Evolutionary conservation across 805 yeast species (phyloP), one percentile per base, ranked within the genome.

Genomic region (Alloascoidea africana): DNA sequence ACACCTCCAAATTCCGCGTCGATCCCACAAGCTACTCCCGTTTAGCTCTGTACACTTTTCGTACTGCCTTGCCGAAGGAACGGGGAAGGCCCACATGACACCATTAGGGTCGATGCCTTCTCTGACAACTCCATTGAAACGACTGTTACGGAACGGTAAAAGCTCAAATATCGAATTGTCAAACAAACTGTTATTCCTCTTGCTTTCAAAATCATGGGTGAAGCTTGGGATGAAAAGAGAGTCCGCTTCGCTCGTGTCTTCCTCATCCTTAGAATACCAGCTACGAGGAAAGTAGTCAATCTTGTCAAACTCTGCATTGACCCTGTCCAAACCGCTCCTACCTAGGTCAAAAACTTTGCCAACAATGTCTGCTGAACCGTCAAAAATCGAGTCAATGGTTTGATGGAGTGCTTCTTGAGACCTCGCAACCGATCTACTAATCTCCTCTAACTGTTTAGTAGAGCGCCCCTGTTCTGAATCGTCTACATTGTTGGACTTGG

Each of bases 1-100:
- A 58, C 97, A 89, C 51, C 87, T 70, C 96, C 96, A 89, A 54
- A 76, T 69, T 0, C 96, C 97, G 15, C 68, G 64, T 30, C 70
- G 58, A 51, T 85, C 93, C 96, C 96, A 89, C 8, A 74, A 76
- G 0, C 84, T 70, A 4, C 68, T 58, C 2, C 98, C 97, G 5
- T 73, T 59, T 27, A 66, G 58, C 15, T 68, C 69, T 43, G 67
- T 46, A 55, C 97, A 89, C 35, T 69, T 63, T 38, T 69, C 63
- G 53, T 76, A 83, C 42, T 71, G 68, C 36, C 65, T 54, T 2
- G 68, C 60, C 0, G 76, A 60, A 2, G 94, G 93, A 4, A 65
- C 62, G 16, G 73, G 73, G 44, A 61, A 68, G 4, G 76, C 68
- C 52, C 66, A 66, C 35, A 63, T 51, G 0, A 33, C 15, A 11